Conservation (phyloP, 345 rosid genomes). For the Linum tenue region DNA sequence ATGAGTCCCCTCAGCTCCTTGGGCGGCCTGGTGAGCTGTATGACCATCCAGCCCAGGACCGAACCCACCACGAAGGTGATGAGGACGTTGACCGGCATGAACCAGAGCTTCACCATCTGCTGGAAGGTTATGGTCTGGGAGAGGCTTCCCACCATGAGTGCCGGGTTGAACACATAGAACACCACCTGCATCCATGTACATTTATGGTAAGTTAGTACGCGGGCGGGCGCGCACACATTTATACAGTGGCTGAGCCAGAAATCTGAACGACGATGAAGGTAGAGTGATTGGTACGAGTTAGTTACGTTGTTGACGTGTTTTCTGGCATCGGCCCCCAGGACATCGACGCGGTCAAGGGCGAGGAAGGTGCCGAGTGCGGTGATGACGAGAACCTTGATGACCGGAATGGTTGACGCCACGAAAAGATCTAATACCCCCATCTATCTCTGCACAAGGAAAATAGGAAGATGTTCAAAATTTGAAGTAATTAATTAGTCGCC, state of each 20-base stretch:
- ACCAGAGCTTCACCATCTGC: constrained; percentile 44
- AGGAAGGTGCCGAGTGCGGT: constrained; percentile 52
- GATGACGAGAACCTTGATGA: constrained; percentile 41
- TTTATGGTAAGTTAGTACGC: neutral
- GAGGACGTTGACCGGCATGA: constrained; percentile 36
- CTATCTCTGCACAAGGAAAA: neutral
- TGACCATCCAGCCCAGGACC: constrained; percentile 28
- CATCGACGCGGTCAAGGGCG: constrained; percentile 40
- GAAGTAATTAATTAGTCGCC: too few species aligned
- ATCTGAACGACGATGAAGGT: neutral
- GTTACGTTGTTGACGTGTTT: constrained; percentile 50
- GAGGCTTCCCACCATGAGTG: constrained; percentile 42
- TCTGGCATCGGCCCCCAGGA: constrained; percentile 43
- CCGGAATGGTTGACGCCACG: constrained; percentile 54
- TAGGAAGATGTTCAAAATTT: too few species aligned
- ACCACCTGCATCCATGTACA: constrained; percentile 26
- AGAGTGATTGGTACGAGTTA: neutral
- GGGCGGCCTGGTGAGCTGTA: constrained; percentile 27
- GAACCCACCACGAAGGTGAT: constrained; percentile 29
- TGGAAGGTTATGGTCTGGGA: constrained; percentile 40
- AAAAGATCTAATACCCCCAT: constrained; percentile 53
- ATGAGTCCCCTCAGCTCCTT: constrained; percentile 26
- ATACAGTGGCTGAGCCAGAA: neutral
- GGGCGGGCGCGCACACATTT: too few species aligned
- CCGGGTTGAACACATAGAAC: constrained; percentile 55